phyloP scores from a whole-genome alignment of 1,284 basidiomycete species.

The Peniophora sp. region DNA sequence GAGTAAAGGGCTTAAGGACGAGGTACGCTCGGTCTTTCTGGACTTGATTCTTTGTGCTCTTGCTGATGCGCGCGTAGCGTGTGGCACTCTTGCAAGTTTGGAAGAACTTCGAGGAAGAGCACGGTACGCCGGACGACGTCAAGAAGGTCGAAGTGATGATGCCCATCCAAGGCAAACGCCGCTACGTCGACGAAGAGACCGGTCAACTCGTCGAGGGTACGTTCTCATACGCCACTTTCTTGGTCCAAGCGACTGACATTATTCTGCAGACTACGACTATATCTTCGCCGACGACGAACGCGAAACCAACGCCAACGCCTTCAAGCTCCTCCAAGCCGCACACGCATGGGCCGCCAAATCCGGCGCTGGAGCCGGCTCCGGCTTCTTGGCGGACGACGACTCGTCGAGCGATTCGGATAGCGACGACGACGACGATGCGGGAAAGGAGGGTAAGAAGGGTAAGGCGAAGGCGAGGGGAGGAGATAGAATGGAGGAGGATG shows the following conservation, averaged over 20 bases:
- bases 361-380: slow-evolving; percentile 16
- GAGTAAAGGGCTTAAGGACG: slow-evolving; percentile 74
- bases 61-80: slow-evolving; percentile 38
- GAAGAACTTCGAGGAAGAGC: slow-evolving; percentile 82
- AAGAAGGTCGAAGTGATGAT: slow-evolving; percentile 81
- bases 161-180: slow-evolving; percentile 85
- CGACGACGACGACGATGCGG: slow-evolving; percentile 4
- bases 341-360: slow-evolving; percentile 65
- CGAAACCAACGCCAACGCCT: slow-evolving; percentile 84
- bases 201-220: slow-evolving; percentile 81
- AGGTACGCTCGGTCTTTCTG: slow-evolving; percentile 44
- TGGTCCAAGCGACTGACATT: slow-evolving; percentile 1
- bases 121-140: slow-evolving; percentile 64
- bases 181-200: slow-evolving; percentile 77
- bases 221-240: slow-evolving; percentile 16
- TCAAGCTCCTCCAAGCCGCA: slow-evolving; percentile 91
- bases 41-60: not conserved
- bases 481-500: slow-evolving; percentile 12
- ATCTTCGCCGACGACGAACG: slow-evolving; percentile 93
- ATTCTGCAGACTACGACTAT: slow-evolving; percentile 76
- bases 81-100: slow-evolving; percentile 87
- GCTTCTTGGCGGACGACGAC: slow-evolving; percentile 1
- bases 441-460: not conserved
- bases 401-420: slow-evolving; percentile 2
- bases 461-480: slow-evolving; percentile 8